A percentile compares a stretch with the other conserved stretches of the same genome.
Evolutionary conservation across 495 filamentous ascomycete species (phyloP).

Genomic region (Aspergillus ostianus): DNA sequence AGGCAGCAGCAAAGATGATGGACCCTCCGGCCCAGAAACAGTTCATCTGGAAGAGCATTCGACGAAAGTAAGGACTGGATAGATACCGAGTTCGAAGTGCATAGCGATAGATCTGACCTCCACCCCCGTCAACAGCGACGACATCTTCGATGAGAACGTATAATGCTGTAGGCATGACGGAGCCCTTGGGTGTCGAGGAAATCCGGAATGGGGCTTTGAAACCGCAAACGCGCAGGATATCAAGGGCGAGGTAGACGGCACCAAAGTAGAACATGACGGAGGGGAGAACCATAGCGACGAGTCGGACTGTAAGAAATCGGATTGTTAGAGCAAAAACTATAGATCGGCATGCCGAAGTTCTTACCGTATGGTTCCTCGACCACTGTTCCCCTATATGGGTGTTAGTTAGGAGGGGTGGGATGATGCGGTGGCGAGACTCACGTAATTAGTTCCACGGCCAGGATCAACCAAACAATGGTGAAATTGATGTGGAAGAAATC

Average conservation of each 20-base stretch:
- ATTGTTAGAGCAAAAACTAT: constrained; percentile 22
- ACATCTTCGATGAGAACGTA: constrained; percentile 80
- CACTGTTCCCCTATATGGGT: constrained; percentile 38
- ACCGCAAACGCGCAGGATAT: constrained; percentile 40
- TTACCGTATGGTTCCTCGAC: constrained; percentile 38
- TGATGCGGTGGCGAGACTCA: constrained; percentile 20
- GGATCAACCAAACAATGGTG: constrained; percentile 49
- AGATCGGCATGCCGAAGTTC: constrained; percentile 5
- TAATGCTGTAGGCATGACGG: constrained; percentile 64
- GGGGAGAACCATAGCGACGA: constrained; percentile 61
- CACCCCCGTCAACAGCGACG: constrained; percentile 73
- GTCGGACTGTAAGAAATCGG: constrained; percentile 44
- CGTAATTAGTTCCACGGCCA: constrained; percentile 55
- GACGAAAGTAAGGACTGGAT: constrained; percentile 66
- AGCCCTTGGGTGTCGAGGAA: constrained; percentile 68
- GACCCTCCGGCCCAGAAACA: constrained; percentile 72
- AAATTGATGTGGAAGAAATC: constrained; percentile 66
- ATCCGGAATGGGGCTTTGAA: constrained; percentile 65
- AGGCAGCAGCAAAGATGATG: constrained; percentile 53
- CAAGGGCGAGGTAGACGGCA: constrained; percentile 51
- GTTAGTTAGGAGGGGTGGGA: constrained; percentile 24
- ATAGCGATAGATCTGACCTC: constrained; percentile 65
- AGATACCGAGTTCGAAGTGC: constrained; percentile 65
- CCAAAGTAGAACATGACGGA: constrained; percentile 61
- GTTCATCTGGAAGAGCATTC: constrained; percentile 69